Evolutionary conservation across 306 rosid genomes (phyloP), one percentile per base, ranked within the genome.

Genomic region (Castanea mollissima): DNA sequence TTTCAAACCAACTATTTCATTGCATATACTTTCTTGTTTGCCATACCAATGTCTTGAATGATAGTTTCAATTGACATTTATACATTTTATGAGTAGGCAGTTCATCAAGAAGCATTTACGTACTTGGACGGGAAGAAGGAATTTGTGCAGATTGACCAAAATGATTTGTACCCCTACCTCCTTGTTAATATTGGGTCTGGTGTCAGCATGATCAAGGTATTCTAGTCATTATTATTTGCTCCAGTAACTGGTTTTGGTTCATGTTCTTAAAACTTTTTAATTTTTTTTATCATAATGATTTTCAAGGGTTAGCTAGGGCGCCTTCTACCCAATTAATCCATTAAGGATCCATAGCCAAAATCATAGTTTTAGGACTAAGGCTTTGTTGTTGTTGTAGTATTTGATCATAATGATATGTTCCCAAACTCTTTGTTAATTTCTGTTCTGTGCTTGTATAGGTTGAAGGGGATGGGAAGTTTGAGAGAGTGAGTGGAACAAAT

Each of bases 101-200:
- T 91, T 57, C 90, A 86, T 76, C 87, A 83, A 56, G 98, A 93
- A 88, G 97, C 98, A 55, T 93, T 80, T 85, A 89, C 93, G 67
- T 95, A 91, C 84, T 82, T 84, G 78, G 88, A 86, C 25, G 96
- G 92, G 74, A 87, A 84, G 71, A 91, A 86, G 86, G 96, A 93
- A 76, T 95, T 85, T 82, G 89, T 89, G 79, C 79, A 90, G 87
- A 92, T 93, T 76, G 95, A 89, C 84, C 91, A 86, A 74, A 87
- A 88, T 19, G 96, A 95, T 87, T 72, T 93, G 62, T 95, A 90
- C 79, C 99, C 99, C 18, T 95, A 89, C 85, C 97, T 95, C 58
- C 98, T 95, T 68, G 99, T 95, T 76, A 95, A 90, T 76, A 91
- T 93, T 67, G 99, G 99, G 6, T 95, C 99, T 75, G 99, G 99